These are phyloP conservation scores for Mycena albidolilacea DNA, from an alignment of 768 basidiomycete species.

Conservation along the genomic window DNA sequence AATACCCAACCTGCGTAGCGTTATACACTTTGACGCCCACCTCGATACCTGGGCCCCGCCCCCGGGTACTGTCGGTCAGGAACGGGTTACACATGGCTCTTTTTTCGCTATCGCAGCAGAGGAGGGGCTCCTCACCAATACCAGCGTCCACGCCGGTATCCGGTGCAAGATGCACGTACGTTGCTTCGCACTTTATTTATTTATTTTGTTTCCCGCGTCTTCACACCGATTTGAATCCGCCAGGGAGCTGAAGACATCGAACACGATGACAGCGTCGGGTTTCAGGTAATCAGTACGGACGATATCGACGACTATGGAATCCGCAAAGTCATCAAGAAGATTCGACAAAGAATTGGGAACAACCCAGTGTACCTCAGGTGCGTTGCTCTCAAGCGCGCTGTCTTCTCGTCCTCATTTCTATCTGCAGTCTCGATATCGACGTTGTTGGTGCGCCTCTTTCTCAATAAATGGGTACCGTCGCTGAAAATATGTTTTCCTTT, in stretches of 20 bases:
- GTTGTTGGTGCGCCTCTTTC: slow-evolving; percentile 60
- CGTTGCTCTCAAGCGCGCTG: background rate
- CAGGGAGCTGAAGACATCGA: slow-evolving; percentile 13
- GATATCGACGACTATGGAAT: slow-evolving; percentile 78
- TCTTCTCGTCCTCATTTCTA: background rate
- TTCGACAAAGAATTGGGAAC: slow-evolving; percentile 69
- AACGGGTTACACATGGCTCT: slow-evolving; percentile 73
- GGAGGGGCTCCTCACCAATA: slow-evolving; percentile 72
- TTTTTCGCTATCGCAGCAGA: slow-evolving; percentile 77
- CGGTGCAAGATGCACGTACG: slow-evolving; percentile 46
- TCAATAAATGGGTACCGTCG: background rate
- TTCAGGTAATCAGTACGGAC: slow-evolving; percentile 48
- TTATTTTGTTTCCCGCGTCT: too few relatives aligned
- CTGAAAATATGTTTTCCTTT: background rate
- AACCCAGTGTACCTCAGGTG: slow-evolving; percentile 76
- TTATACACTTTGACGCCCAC: slow-evolving; percentile 79
- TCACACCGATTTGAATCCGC: background rate
- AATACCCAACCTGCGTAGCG: slow-evolving; percentile 45
- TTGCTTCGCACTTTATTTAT: background rate
- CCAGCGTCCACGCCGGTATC: slow-evolving; percentile 80
- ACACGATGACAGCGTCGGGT: slow-evolving; percentile 23
- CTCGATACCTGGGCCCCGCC: slow-evolving; percentile 68
- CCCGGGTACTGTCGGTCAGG: slow-evolving; percentile 59
- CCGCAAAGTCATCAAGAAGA: slow-evolving; percentile 66
- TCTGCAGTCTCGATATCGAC: slow-evolving; percentile 71